These are phyloP conservation scores for Russula vinacea DNA, from an alignment of 768 basidiomycete genomes.

Conservation along the genomic window DNA sequence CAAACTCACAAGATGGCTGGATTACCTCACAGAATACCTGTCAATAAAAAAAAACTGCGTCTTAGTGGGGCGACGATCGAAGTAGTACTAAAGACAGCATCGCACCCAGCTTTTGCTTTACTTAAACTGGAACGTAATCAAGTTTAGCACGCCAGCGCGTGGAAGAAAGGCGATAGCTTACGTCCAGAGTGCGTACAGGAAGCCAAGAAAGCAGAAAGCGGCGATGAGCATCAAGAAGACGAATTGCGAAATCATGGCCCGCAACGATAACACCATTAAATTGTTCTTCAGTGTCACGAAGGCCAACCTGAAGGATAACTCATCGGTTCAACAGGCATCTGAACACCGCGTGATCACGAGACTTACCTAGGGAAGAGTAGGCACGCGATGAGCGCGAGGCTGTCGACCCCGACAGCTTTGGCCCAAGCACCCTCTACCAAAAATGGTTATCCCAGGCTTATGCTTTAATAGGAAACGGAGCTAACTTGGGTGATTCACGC, in stretches of 20 bases:
- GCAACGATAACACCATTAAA: slow-evolving; percentile 73
- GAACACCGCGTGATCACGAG: neutral
- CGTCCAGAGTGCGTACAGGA: slow-evolving; percentile 92
- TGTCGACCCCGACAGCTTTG: slow-evolving; percentile 68
- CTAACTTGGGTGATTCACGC: slow-evolving; percentile 65
- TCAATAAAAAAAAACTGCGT: neutral
- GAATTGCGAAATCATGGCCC: slow-evolving; percentile 94
- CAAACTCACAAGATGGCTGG: slow-evolving; percentile 2
- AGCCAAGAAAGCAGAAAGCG: slow-evolving; percentile 87
- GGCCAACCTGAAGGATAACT: slow-evolving; percentile 56
- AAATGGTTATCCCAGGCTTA: neutral
- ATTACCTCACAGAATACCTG: slow-evolving; percentile 40
- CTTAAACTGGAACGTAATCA: slow-evolving; percentile 49
- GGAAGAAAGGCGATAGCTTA: slow-evolving; percentile 43
- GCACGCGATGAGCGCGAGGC: slow-evolving; percentile 83
- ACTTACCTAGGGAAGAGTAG: slow-evolving; percentile 83
- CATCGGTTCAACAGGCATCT: slow-evolving; percentile 5
- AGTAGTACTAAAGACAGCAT: slow-evolving; percentile 27
- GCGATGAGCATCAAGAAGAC: slow-evolving; percentile 78
- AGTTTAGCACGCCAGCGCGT: neutral
- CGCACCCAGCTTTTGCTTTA: slow-evolving; percentile 57
- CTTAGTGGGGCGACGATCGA: neutral
- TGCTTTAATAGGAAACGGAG: slow-evolving; percentile 14
- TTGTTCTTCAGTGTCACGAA: slow-evolving; percentile 87
- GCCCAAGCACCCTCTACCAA: slow-evolving; percentile 56